Evolutionary conservation across 1,284 basidiomycete species (phyloP), one percentile per base, ranked within the genome.

Genomic region (Moesziomyces sp.): DNA sequence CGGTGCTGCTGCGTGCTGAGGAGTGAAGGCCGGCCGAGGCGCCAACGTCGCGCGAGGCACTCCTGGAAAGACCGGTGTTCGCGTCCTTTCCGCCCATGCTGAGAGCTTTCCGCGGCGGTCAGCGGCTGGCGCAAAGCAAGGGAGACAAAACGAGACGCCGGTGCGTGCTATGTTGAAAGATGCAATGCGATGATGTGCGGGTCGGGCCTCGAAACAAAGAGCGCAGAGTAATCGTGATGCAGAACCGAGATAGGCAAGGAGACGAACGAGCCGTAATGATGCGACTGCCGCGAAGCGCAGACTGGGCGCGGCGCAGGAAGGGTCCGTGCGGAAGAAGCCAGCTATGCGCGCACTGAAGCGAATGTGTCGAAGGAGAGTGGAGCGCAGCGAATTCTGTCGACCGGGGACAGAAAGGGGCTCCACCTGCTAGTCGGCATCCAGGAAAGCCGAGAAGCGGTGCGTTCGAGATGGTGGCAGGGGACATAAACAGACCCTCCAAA

Each of bases 51-150:
- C 66, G 59, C 35, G 59, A 63, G 14, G 66, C 66, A 46, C 66
- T 69, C 10, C 38, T 40, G 2, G 66, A 56, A 5, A 69, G 52
- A 24, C 52, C 52, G 19, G 52, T 40, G 21, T 52, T 63, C 3
- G 60, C 42, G 50, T 69, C 66, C 45, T 69, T 69, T 42, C 66
- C 66, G 24, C 66, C 66, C 66, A 69, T 69, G 35, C 0, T 58
- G 51, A 19, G n/a, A 23, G 21, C 18, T 18, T 11, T 26, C 18
- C 46, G 46, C 5, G 16, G 38, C 18, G 16, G 6, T 18, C 16
- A 40, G 38, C 38, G 18, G 38, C 16, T 40, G 10, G 30, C 30
- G 30, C 30, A 34, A 34, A 5, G 30, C 30, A 34, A 34, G 10
- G 30, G 10, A 13, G 11, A 34, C 13, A 13, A 34, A 34, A 34